Percentiles rank a stretch among this genome's conserved stretches.
Conservation (phyloP, 2,329 filamentous ascomycete genomes). For the Ophiostoma piceae region DNA sequence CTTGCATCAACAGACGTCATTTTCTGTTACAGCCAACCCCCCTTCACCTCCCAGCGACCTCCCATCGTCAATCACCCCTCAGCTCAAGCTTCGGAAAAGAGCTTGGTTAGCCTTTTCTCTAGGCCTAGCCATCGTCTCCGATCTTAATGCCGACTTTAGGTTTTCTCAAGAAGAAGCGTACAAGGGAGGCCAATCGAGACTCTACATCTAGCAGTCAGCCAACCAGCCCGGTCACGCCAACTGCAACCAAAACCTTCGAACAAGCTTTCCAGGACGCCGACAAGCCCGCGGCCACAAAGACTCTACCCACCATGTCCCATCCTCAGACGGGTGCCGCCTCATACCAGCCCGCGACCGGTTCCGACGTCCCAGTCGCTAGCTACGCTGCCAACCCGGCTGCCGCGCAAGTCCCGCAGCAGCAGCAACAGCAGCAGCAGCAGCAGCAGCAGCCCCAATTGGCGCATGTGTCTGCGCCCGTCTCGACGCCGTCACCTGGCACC, state of each 20-base stretch:
- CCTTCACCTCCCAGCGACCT: background rate
- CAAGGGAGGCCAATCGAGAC: constrained; percentile 78
- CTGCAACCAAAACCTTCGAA: constrained; percentile 50
- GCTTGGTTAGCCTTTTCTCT: constrained; percentile 8
- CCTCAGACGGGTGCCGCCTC: background rate
- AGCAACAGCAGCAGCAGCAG: constrained; percentile 16
- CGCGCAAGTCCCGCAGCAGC: constrained; percentile 26
- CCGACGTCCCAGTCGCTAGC: constrained; percentile 19
- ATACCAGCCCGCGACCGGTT: constrained; percentile 22
- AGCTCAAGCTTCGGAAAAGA: constrained; percentile 4
- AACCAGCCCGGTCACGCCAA: constrained; percentile 58
- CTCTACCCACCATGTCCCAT: constrained; percentile 4
- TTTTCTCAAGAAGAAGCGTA: constrained; percentile 98
- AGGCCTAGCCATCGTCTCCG: constrained; percentile 12
- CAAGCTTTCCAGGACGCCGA: constrained; percentile 36
- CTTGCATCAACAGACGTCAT: constrained; percentile 12
- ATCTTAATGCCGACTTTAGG: constrained; percentile 81
- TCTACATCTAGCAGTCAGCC: constrained; percentile 61
- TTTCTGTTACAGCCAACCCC: background rate
- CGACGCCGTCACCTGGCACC: constrained; percentile 23
- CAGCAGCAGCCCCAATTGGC: constrained; percentile 1
- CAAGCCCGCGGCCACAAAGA: constrained; percentile 27
- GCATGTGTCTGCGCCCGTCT: background rate
- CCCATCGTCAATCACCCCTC: too few species aligned
- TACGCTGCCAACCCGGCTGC: constrained; percentile 30